phyloP scores from a whole-genome alignment of 768 basidiomycete species.

The Amanita muscaria region DNA sequence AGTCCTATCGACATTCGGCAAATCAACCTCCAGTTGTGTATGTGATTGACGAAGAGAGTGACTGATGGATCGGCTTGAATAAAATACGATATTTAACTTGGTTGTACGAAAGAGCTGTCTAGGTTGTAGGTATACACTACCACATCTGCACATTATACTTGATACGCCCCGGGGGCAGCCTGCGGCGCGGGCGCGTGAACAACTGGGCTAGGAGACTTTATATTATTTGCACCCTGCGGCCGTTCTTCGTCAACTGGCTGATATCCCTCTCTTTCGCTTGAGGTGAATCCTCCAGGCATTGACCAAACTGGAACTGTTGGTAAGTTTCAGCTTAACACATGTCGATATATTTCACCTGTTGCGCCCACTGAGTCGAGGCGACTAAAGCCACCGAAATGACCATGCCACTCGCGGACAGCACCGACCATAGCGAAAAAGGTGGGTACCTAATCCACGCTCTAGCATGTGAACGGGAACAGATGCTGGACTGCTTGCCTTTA shows the following conservation, averaged over 20 bases:
- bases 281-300: conserved; percentile 68
- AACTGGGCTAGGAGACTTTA: conserved; percentile 17
- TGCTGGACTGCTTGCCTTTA: conserved; percentile 37
- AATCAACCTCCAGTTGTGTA: conserved; percentile 1
- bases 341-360: conserved; percentile 32
- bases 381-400: conserved; percentile 44
- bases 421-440: conserved; percentile 43
- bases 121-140: no score
- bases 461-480: not conserved
- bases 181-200: conserved; percentile 18
- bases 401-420: conserved; percentile 45
- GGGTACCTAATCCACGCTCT: conserved; percentile 37
- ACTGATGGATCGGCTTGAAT: no score
- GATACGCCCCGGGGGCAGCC: conserved; percentile 29
- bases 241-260: conserved; percentile 53
- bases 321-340: not conserved
- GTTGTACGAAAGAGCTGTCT: no score
- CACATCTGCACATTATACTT: conserved; percentile 16
- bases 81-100: no score
- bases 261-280: conserved; percentile 46
- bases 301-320: conserved; percentile 52
- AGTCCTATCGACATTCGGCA: conserved; percentile 19
- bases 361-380: conserved; percentile 42
- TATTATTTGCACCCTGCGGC: conserved; percentile 8
- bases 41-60: not conserved